Percentiles rank a stretch among this genome's conserved stretches.
phyloP scores from a whole-genome alignment of 1,139 yeast species.

The Protomyces arabidopsidicola region DNA sequence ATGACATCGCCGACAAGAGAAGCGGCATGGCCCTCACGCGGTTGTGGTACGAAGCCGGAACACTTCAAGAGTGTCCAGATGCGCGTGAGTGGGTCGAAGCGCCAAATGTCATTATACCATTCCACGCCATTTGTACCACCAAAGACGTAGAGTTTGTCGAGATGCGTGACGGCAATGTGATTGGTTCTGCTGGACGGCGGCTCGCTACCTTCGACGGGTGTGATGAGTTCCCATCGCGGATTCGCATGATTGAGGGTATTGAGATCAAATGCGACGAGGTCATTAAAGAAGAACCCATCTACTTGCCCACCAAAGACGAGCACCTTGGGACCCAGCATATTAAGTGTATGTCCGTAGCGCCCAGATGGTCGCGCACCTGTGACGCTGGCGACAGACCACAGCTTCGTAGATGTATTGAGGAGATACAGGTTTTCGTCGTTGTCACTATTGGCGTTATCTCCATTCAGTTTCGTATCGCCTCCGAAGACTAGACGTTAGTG shows the following conservation, averaged over 20 bases:
- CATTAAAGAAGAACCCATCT: slow-evolving; percentile 81
- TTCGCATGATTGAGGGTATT: slow-evolving; percentile 61
- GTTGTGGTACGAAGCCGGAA: slow-evolving; percentile 68
- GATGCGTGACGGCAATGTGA: slow-evolving; percentile 80
- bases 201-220: slow-evolving; percentile 49
- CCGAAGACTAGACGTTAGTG: slow-evolving; percentile 56
- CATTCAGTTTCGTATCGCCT: slow-evolving; percentile 89
- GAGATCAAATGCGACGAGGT: slow-evolving; percentile 78
- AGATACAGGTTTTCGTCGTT: slow-evolving; percentile 85
- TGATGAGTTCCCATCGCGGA: slow-evolving; percentile 76
- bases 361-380: slow-evolving; percentile 82
- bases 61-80: slow-evolving; percentile 56
- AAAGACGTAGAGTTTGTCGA: slow-evolving; percentile 76
- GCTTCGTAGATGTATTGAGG: slow-evolving; percentile 63
- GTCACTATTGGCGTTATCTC: slow-evolving; percentile 52
- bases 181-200: slow-evolving; percentile 88
- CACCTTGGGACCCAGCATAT: slow-evolving; percentile 63
- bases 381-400: slow-evolving; percentile 34
- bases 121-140: slow-evolving; percentile 84
- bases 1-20: slow-evolving; percentile 72
- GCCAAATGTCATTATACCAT: slow-evolving; percentile 74
- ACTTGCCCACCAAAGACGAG: slow-evolving; percentile 94
- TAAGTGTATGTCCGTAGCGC: slow-evolving; percentile 84
- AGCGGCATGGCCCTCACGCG: slow-evolving; percentile 89
- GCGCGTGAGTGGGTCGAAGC: slow-evolving; percentile 64